These are phyloP conservation scores for Cystobasidium slooffiae DNA, from an alignment of 1,284 basidiomycete genomes.

Conservation along the genomic window DNA sequence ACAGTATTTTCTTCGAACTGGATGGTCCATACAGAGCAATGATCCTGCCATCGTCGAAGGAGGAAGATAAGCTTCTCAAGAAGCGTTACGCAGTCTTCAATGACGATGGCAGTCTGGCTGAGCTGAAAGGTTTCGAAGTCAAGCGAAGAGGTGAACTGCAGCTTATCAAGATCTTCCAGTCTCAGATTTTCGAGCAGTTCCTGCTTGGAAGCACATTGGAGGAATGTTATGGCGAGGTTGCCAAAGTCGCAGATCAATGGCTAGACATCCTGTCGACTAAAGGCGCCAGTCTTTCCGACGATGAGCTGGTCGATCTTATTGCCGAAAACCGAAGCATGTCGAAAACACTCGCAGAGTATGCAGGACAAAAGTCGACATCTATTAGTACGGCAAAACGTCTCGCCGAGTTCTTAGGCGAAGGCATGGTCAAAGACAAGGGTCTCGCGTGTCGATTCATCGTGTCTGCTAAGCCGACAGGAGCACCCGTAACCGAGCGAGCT, in stretches of 20 bases:
- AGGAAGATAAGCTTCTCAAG: constrained; percentile 98
- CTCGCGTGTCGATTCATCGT: constrained; percentile 99
- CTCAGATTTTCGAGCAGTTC: constrained; percentile 98
- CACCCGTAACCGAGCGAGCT: constrained; percentile 95
- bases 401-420: constrained; percentile 95
- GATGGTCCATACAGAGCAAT: constrained; percentile 99
- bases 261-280: constrained; percentile 90
- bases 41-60: constrained; percentile 98
- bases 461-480: constrained; percentile 87
- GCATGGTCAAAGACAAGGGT: constrained; percentile 99
- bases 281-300: constrained; percentile 80
- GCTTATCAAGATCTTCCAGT: constrained; percentile 99
- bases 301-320: constrained; percentile 96
- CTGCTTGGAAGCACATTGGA: constrained; percentile 87
- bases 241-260: constrained; percentile 94
- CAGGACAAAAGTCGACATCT: constrained; percentile 93
- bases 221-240: constrained; percentile 94
- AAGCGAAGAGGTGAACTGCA: constrained; percentile 97
- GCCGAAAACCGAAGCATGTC: constrained; percentile 99
- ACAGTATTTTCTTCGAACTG: constrained; percentile 99
- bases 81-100: constrained; percentile 99
- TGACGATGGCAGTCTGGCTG: constrained; percentile 93
- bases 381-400: constrained; percentile 94
- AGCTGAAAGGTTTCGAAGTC: constrained; percentile 98
- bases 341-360: constrained; percentile 95